A percentile compares a stretch with the other conserved stretches of the same genome.
Conservation (phyloP, 352 stramenopile species). For the Hyaloperonospora brassicae region DNA sequence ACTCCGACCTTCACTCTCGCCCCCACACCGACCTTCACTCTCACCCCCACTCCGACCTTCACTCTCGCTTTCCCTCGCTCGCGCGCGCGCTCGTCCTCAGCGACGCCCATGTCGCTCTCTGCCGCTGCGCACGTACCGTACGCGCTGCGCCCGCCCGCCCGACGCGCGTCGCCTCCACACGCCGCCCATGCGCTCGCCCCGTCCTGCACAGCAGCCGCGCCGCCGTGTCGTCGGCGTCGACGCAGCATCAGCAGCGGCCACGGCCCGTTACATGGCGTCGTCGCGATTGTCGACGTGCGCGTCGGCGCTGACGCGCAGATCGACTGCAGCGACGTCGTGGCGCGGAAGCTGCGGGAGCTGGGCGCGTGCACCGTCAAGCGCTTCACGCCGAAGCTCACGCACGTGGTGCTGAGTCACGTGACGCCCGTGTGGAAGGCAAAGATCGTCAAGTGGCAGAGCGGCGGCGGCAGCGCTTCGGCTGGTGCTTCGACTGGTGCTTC, state of each 20-base stretch:
- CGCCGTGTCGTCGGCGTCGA: conserved; percentile 14
- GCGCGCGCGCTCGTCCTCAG: no score
- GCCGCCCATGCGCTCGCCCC: neutral
- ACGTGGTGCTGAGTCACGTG: conserved; percentile 71
- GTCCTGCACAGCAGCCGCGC: conserved; percentile 6
- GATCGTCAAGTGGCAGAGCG: conserved; percentile 53
- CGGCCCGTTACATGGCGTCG: conserved; percentile 38
- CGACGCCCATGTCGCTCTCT: neutral
- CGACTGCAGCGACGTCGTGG: conserved; percentile 71
- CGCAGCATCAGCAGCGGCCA: neutral
- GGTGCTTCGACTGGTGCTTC: no score
- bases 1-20: no score
- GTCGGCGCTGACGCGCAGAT: conserved; percentile 60
- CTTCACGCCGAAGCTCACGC: conserved; percentile 55
- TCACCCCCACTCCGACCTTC: no score
- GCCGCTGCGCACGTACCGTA: neutral
- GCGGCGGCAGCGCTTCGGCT: conserved; percentile 17
- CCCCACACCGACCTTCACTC: no score
- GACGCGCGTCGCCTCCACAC: neutral
- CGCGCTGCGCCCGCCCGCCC: neutral
- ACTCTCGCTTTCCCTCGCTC: no score
- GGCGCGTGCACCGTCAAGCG: conserved; percentile 65
- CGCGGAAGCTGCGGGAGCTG: conserved; percentile 52
- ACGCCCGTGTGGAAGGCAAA: conserved; percentile 61
- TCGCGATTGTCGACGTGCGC: conserved; percentile 70